These are phyloP conservation scores for Sapria himalayana DNA, from an alignment of 345 rosid species.

Conservation along the genomic window DNA sequence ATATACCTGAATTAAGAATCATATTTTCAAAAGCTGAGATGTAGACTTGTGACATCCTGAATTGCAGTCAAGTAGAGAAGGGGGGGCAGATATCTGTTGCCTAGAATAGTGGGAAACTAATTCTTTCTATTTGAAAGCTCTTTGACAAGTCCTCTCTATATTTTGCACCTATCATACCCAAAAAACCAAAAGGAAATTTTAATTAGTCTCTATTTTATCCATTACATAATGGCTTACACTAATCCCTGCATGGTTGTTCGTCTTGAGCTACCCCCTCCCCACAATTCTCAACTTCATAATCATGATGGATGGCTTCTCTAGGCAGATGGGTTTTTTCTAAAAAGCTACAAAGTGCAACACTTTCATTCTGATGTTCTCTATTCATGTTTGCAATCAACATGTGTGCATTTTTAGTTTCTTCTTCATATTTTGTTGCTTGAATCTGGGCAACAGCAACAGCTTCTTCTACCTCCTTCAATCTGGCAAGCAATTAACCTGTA, in stretches of 20 bases:
- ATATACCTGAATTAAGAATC: no score
- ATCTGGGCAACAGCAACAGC: conserved; percentile 55
- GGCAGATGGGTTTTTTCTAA: conserved; percentile 27
- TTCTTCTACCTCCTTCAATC: conserved; percentile 92
- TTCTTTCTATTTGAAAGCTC: no score
- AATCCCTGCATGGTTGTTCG: conserved; percentile 54
- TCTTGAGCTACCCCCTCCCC: conserved; percentile 19
- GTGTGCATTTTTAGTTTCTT: conserved; percentile 33
- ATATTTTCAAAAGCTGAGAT: no score
- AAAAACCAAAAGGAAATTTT: conserved; percentile 73
- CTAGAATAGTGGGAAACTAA: no score
- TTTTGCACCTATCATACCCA: conserved; percentile 86
- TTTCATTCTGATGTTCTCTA: conserved; percentile 29
- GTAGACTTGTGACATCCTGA: no score
- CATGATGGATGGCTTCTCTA: conserved; percentile 19
- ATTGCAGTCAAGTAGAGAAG: no score
- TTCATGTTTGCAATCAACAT: conserved; percentile 34
- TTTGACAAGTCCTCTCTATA: conserved; percentile 23
- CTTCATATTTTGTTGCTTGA: conserved; percentile 43
- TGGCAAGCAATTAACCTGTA: conserved; percentile 79
- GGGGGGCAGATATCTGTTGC: no score
- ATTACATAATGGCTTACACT: conserved; percentile 35
- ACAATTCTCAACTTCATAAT: no score
- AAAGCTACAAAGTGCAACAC: conserved; percentile 14
- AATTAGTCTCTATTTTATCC: conserved; percentile 33